A percentile compares a stretch with the other conserved stretches of the same genome.
Evolutionary conservation across 176 grass and related monocot species (phyloP).

Genomic region (Olyra latifolia): DNA sequence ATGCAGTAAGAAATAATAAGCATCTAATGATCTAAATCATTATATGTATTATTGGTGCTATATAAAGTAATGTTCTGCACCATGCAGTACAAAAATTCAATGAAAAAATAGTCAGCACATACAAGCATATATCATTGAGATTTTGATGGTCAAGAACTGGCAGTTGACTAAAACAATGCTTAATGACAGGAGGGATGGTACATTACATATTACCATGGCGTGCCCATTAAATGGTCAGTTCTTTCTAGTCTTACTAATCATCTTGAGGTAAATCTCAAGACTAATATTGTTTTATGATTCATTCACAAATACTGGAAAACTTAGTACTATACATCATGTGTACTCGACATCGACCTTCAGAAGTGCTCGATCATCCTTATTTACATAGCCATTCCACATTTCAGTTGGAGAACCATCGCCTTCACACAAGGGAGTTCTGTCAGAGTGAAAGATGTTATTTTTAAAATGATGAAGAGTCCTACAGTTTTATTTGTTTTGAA

Average conservation of each 20-base stretch:
- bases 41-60: constrained; percentile 1
- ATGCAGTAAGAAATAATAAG: constrained; percentile 10
- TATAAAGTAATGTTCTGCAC: neutral
- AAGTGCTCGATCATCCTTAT: constrained; percentile 89
- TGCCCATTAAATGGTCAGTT: neutral
- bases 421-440: constrained; percentile 58
- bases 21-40: neutral
- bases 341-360: constrained; percentile 64
- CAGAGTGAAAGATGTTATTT: constrained; percentile 24
- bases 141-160: neutral
- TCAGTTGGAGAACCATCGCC: constrained; percentile 43
- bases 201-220: neutral
- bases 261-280: neutral
- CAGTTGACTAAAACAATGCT: neutral
- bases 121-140: neutral
- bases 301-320: constrained; percentile 24
- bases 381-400: constrained; percentile 78
- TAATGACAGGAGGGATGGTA: neutral
- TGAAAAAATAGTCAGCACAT: neutral
- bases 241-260: neutral
- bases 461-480: neutral
- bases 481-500: constrained; percentile 21
- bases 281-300: constrained; percentile 11
- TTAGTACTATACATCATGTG: constrained; percentile 22
- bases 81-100: constrained; percentile 8